phyloP scores from a whole-genome alignment of 148 eudicot genomes.

The Rhododendron williamsianum region DNA sequence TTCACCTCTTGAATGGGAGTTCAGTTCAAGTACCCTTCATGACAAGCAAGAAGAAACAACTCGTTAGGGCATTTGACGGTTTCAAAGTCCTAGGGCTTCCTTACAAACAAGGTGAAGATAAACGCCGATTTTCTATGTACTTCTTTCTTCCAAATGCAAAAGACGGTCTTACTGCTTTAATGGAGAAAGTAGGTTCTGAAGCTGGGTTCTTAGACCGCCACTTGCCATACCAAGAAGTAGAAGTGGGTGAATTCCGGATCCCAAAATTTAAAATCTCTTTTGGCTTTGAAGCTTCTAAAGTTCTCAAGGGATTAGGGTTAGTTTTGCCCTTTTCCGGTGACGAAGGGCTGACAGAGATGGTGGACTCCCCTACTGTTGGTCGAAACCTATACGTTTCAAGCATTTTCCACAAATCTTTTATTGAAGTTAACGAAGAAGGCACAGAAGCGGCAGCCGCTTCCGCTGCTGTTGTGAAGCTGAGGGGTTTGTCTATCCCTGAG shows the following conservation, averaged over 20 bases:
- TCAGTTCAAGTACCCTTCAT: slow-evolving; percentile 72
- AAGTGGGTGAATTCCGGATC: slow-evolving; percentile 56
- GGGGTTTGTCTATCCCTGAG: slow-evolving; percentile 4
- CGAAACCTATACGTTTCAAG: slow-evolving; percentile 52
- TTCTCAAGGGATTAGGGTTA: slow-evolving; percentile 55
- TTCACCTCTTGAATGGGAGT: slow-evolving; percentile 62
- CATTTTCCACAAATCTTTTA: slow-evolving; percentile 71
- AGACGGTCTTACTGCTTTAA: slow-evolving; percentile 53
- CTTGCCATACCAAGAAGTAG: slow-evolving; percentile 36
- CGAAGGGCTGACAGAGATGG: slow-evolving; percentile 72
- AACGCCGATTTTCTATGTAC: slow-evolving; percentile 73
- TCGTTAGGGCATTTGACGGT: slow-evolving; percentile 38
- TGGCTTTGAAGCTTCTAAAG: slow-evolving; percentile 73
- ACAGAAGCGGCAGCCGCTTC: slow-evolving; percentile 92
- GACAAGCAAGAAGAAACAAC: slow-evolving; percentile 73
- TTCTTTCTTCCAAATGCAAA: slow-evolving; percentile 70
- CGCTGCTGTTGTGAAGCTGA: slow-evolving; percentile 35
- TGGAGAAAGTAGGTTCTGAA: slow-evolving; percentile 45
- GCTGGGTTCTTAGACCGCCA: slow-evolving; percentile 56
- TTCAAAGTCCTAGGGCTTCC: slow-evolving; percentile 71
- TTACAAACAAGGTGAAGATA: slow-evolving; percentile 68
- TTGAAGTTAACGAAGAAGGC: slow-evolving; percentile 92
- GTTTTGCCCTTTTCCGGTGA: slow-evolving; percentile 51
- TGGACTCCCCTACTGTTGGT: slow-evolving; percentile 46
- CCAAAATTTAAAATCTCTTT: slow-evolving; percentile 72